Conservation (phyloP, 164 flowering plant species). For the Nelumbo lutea region DNA sequence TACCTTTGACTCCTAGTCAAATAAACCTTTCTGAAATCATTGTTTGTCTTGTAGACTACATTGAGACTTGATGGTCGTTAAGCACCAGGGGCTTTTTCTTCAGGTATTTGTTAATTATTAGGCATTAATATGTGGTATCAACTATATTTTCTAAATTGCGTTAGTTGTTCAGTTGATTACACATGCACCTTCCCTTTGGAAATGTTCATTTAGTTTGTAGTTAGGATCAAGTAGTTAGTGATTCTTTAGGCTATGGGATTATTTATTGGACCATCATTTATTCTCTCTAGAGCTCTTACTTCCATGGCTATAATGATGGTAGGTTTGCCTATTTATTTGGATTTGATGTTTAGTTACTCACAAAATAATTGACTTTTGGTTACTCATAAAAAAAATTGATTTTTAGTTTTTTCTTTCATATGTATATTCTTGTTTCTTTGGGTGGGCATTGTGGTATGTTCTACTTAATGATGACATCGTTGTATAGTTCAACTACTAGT, state of each 20-base stretch:
- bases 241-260: not conserved
- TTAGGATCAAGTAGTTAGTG: not conserved
- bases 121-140: not conserved
- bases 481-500: not conserved
- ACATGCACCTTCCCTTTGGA: not conserved
- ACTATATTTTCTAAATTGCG: not conserved
- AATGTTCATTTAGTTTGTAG: not conserved
- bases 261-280: slow-evolving; percentile 14
- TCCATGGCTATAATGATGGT: slow-evolving; percentile 98
- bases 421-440: not conserved
- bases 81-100: not conserved
- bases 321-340: slow-evolving; percentile 23
- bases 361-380: not conserved
- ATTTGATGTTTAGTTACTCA: not conserved
- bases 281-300: slow-evolving; percentile 87
- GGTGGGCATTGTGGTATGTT: not conserved
- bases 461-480: not conserved
- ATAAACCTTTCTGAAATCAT: not conserved
- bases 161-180: not conserved
- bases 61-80: not conserved
- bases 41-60: not conserved
- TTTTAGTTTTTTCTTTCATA: not conserved
- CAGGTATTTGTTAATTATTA: not conserved
- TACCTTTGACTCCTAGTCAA: not conserved
- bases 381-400: too few relatives aligned